Conservation (phyloP, 441 rosid species). For the Populus trichocarpa region DNA sequence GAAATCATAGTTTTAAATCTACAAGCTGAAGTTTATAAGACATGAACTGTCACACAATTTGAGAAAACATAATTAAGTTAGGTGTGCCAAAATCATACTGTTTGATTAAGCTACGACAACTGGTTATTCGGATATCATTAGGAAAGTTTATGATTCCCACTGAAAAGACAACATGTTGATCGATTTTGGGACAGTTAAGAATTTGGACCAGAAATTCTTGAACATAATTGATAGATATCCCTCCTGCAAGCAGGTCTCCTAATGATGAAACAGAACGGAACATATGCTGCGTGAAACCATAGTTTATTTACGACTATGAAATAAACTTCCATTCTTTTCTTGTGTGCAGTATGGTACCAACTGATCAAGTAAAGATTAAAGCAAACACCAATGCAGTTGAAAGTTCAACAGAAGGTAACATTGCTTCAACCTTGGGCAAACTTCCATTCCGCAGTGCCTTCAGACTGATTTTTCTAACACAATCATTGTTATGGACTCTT, state of each 20-base stretch:
- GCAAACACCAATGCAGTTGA: neutral
- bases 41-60: neutral
- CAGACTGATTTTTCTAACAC: constrained; percentile 12
- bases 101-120: constrained; percentile 7
- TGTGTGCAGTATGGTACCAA: neutral
- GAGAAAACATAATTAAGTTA: neutral
- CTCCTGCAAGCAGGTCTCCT: neutral
- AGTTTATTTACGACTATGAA: neutral
- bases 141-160: constrained; percentile 4
- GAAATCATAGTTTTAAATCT: neutral
- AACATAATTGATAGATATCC: neutral
- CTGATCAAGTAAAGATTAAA: neutral
- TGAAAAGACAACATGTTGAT: neutral
- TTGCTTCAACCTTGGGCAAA: constrained; percentile 16
- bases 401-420: neutral
- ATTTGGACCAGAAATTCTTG: neutral
- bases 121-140: neutral
- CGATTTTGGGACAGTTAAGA: neutral
- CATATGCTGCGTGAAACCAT: neutral
- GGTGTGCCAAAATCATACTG: neutral
- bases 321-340: neutral
- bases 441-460: constrained; percentile 4
- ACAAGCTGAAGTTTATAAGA: neutral
- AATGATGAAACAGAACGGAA: neutral
- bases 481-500: constrained; percentile 19